phyloP scores from a whole-genome alignment of 202 grass and related monocot genomes.

The Zoysia matrella region DNA sequence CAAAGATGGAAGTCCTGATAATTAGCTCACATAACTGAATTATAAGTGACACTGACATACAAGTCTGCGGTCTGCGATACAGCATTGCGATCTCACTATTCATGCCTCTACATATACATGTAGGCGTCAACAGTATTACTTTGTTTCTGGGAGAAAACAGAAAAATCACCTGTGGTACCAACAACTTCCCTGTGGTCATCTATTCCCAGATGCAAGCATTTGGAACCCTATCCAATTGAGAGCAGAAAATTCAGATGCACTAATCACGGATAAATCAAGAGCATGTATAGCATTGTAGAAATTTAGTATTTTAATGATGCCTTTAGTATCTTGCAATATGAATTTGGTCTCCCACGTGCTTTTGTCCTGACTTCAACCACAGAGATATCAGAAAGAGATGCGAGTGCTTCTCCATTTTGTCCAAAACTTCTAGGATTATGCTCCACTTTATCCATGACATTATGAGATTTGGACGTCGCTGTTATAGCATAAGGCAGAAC shows the following conservation, averaged over 20 bases:
- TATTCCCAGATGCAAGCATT: constrained; percentile 86
- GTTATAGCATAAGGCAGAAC: constrained; percentile 37
- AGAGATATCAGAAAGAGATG: constrained; percentile 94
- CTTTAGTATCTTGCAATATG: constrained; percentile 98
- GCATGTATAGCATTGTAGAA: constrained; percentile 29
- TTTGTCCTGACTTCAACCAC: constrained; percentile 91
- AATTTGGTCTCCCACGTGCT: constrained; percentile 89
- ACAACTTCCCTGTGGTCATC: constrained; percentile 91
- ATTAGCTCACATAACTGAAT: background rate
- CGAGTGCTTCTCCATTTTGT: constrained; percentile 76
- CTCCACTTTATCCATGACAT: constrained; percentile 38
- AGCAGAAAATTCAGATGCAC: constrained; percentile 49
- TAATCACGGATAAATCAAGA: constrained; percentile 41
- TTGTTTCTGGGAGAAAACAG: constrained; percentile 36
- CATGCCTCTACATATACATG: constrained; percentile 2
- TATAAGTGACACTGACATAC: constrained; percentile 23
- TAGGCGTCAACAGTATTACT: background rate
- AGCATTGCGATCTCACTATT: constrained; percentile 3
- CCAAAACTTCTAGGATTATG: constrained; percentile 52
- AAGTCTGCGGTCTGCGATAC: constrained; percentile 5
- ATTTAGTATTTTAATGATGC: constrained; percentile 34
- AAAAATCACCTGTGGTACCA: constrained; percentile 77
- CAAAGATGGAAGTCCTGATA: constrained; percentile 38
- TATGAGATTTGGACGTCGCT: constrained; percentile 75
- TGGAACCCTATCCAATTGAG: constrained; percentile 71